phyloP scores from a whole-genome alignment of 2,329 filamentous ascomycete species.

The Penicillium sp. region DNA sequence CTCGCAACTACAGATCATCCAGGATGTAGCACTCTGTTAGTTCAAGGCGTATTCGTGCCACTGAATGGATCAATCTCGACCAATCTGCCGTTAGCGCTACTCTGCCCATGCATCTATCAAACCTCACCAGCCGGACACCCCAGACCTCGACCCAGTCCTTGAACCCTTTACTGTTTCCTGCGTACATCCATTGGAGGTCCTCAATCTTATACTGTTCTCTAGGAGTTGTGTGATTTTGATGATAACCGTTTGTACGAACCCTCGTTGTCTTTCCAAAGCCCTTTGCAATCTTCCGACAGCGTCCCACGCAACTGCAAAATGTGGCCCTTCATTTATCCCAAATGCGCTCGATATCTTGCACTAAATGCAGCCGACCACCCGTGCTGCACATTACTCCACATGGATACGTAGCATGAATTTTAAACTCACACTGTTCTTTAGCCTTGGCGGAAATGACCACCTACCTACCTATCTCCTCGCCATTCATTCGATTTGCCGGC shows the following conservation, averaged over 20 bases:
- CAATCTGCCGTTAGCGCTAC: background rate
- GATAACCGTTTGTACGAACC: constrained; percentile 45
- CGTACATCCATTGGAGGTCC: constrained; percentile 8
- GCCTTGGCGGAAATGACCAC: constrained; percentile 51
- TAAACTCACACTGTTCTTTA: constrained; percentile 25
- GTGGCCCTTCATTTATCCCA: constrained; percentile 1
- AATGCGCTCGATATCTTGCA: constrained; percentile 3
- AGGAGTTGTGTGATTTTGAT: constrained; percentile 46
- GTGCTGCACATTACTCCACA: background rate
- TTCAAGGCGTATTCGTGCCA: background rate
- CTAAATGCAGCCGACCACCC: background rate
- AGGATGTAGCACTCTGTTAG: constrained; percentile 9
- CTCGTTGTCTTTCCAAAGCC: background rate
- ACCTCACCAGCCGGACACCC: constrained; percentile 5
- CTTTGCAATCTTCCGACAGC: constrained; percentile 4
- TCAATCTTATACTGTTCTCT: constrained; percentile 34
- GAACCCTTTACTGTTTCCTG: constrained; percentile 1
- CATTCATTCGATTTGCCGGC: constrained; percentile 47
- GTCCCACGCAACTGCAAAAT: background rate
- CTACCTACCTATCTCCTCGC: constrained; percentile 47
- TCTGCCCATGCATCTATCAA: constrained; percentile 1
- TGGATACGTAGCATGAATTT: constrained; percentile 2
- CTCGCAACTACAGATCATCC: background rate
- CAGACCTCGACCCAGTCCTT: constrained; percentile 6
- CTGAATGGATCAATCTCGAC: constrained; percentile 1